Percentiles rank a stretch among this genome's conserved stretches.
These are phyloP conservation scores for Penicillium bovifimosum DNA, from an alignment of 495 filamentous ascomycete genomes.

Conservation along the genomic window DNA sequence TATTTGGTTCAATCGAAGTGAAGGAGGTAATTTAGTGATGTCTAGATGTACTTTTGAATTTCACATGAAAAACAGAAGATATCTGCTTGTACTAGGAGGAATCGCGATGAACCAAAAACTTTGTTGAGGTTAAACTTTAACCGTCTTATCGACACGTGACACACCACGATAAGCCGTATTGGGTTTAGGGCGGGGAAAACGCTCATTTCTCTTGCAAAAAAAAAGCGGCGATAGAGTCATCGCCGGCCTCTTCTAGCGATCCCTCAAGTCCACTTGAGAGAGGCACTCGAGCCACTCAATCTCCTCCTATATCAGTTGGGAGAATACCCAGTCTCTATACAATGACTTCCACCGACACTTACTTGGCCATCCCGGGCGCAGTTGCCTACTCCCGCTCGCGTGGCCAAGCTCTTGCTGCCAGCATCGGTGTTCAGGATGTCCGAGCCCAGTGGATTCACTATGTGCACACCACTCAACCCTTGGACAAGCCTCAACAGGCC, in stretches of 20 bases:
- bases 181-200: constrained; percentile 27
- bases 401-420: constrained; percentile 43
- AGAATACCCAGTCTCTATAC: constrained; percentile 13
- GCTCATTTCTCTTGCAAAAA: constrained; percentile 20
- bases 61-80: constrained; percentile 3
- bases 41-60: no score
- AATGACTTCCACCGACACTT: constrained; percentile 37
- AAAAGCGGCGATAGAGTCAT: constrained; percentile 19
- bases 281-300: constrained; percentile 24
- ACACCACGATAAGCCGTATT: constrained; percentile 20
- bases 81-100: constrained; percentile 48
- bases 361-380: constrained; percentile 47
- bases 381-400: constrained; percentile 52
- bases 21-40: no score
- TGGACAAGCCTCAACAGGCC: constrained; percentile 39
- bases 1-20: no score
- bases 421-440: constrained; percentile 50
- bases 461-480: constrained; percentile 40
- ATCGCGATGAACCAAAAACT: not conserved
- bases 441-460: constrained; percentile 64
- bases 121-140: not conserved
- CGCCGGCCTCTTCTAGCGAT: constrained; percentile 19
- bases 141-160: constrained; percentile 20
- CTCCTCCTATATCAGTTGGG: constrained; percentile 18
- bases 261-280: constrained; percentile 29